phyloP scores from a whole-genome alignment of 2,329 filamentous ascomycete genomes.

The Orbilia brochopaga region DNA sequence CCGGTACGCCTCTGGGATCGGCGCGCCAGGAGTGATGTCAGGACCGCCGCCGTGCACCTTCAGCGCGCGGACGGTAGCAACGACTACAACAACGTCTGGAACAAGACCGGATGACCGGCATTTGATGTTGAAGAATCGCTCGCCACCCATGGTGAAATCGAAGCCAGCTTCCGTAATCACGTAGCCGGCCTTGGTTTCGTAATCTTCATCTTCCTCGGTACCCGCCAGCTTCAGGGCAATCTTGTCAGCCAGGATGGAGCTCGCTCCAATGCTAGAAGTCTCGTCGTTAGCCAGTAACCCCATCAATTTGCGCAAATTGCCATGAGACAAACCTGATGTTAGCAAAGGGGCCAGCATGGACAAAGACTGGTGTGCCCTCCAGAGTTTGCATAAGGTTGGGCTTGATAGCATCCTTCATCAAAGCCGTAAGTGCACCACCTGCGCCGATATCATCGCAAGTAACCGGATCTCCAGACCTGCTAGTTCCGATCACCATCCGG shows the following conservation, averaged over 20 bases:
- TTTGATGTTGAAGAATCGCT: slow-evolving; percentile 99
- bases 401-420: slow-evolving; percentile 99
- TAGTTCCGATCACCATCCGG: slow-evolving; percentile 92
- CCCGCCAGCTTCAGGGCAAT: slow-evolving; percentile 94
- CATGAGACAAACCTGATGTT: slow-evolving; percentile 68
- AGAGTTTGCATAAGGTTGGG: slow-evolving; percentile 98
- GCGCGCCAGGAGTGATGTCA: slow-evolving; percentile 84
- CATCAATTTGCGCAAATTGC: not conserved
- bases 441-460: slow-evolving; percentile 95
- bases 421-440: slow-evolving; percentile 85
- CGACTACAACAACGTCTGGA: slow-evolving; percentile 91
- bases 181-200: slow-evolving; percentile 81
- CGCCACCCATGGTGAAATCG: slow-evolving; percentile 99
- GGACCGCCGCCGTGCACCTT: slow-evolving; percentile 97
- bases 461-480: slow-evolving; percentile 81
- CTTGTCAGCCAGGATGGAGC: slow-evolving; percentile 92
- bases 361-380: slow-evolving; percentile 95
- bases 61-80: slow-evolving; percentile 90
- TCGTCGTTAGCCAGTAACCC: not conserved
- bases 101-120: slow-evolving; percentile 91
- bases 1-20: slow-evolving; percentile 85
- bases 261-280: slow-evolving; percentile 79
- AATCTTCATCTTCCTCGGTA: slow-evolving; percentile 88
- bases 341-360: slow-evolving; percentile 95
- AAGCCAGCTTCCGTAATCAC: slow-evolving; percentile 97